Base-by-base conservation (phyloP, 2,329 filamentous ascomycete species). In the Clarireedia monteithiana region DNA sequence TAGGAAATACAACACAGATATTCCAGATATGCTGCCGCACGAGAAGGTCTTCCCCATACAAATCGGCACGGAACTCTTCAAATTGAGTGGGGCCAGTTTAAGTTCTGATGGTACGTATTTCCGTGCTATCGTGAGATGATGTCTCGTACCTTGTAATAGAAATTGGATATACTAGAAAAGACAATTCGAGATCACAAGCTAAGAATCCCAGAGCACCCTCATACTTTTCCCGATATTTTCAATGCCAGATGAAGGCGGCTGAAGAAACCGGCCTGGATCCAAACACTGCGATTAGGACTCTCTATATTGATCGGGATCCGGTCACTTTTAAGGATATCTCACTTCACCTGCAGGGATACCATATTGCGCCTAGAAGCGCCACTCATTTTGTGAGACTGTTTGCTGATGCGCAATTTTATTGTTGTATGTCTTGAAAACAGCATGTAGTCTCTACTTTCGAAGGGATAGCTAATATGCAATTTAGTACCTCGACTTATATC, bases 271-370 rank as follows among this genome's bases (percentile, higher is more conserved):
- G 63, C 26, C 60, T 64, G 40, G 60, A 63, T 20, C 58, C 57
- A 17, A 61, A 59, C 45, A 45, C 58, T 4, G 75, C 58, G 6
- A 75, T 95, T 57, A 84, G 87, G 62, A 96, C 92, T 0, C 77
- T 97, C 6, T 96, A 96, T 73, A 96, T 97, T 67, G 92, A 97
- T 71, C 86, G 92, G 59, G 92, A 97, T 71, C 91, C 92, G 0
- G 77, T 78, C 14, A 96, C 91, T 0, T 97, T 97, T 70, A 81
- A 79, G 66, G 90, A 96, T 68, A 96, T 97, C 61, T 87, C 88
- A 39, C 78, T 91, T 55, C 91, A 97, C 75, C 77, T 97, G 23
- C 91, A 96, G 74, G 89, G 92, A 47, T 97, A 97, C 70, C 87
- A 95, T 73, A 81, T 96, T 58, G 78, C 80, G 55, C 91, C 92